Percentiles rank a stretch among this genome's conserved stretches.
Evolutionary conservation across 768 basidiomycete genomes (phyloP).

Genomic region (Boletus patriciae): DNA sequence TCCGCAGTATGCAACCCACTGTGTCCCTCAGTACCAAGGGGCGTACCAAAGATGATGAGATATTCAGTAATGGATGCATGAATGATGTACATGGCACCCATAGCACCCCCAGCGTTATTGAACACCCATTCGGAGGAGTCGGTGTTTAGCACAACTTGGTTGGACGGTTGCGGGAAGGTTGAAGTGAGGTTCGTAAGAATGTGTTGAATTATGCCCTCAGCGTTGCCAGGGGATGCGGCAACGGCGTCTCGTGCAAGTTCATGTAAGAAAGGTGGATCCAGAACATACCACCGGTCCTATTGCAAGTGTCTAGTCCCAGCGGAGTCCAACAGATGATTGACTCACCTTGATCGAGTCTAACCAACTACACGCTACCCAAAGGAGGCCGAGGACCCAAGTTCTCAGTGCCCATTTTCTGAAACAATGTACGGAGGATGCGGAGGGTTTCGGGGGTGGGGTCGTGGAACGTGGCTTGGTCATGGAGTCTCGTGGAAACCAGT

Average conservation of each 20-base stretch:
- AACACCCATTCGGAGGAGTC: slow-evolving; percentile 85
- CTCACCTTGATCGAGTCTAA: slow-evolving; percentile 66
- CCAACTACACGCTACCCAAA: slow-evolving; percentile 44
- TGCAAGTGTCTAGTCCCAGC: background rate
- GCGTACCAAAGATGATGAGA: slow-evolving; percentile 93
- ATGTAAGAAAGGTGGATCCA: slow-evolving; percentile 72
- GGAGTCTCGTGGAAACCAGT: background rate
- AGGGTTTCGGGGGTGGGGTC: background rate
- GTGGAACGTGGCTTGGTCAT: slow-evolving; percentile 21
- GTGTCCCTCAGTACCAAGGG: slow-evolving; percentile 96
- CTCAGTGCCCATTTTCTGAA: slow-evolving; percentile 37
- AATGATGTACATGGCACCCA: slow-evolving; percentile 98
- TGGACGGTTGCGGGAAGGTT: slow-evolving; percentile 63
- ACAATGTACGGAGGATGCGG: background rate
- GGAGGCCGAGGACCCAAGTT: slow-evolving; percentile 23
- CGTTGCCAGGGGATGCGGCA: slow-evolving; percentile 60
- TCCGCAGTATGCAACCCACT: slow-evolving; percentile 93
- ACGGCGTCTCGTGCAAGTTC: slow-evolving; percentile 75
- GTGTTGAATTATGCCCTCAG: slow-evolving; percentile 72
- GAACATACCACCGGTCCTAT: slow-evolving; percentile 85
- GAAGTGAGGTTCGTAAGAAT: slow-evolving; percentile 78
- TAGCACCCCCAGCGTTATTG: slow-evolving; percentile 96
- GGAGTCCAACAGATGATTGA: background rate
- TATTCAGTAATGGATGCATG: slow-evolving; percentile 98
- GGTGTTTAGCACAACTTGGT: slow-evolving; percentile 49